Evolutionary conservation across 2,329 filamentous ascomycete genomes (phyloP), one percentile per base, ranked within the genome.

Genomic region (Conoideocrella luteorostrata): DNA sequence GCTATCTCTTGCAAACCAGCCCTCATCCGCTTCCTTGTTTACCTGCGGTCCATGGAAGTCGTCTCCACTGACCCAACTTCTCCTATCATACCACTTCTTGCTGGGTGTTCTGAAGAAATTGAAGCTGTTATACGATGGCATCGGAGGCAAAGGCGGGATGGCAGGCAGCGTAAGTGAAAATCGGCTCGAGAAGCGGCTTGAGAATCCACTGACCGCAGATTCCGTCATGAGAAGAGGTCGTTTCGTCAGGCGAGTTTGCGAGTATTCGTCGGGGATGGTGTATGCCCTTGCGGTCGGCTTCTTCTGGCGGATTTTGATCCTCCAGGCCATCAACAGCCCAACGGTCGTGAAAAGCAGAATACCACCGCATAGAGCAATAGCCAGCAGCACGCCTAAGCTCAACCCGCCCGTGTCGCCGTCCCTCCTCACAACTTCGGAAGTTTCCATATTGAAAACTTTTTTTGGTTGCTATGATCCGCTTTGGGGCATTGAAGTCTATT

Each of bases 341-440:
- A 75, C 45, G 7, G 52, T 57, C 2, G 65, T 57, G 52, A 73
- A 71, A 12, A 77, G 46, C 6, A 74, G 42, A 2, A 71, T 52
- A 13, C 69, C 68, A n/a, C 72, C 72, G 24, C 66, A 66, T 21
- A 79, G 50, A 11, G 68, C 67, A 43, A 78, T 70, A 43, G 64
- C 64, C 26, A 76, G 59, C 13, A 71, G 48, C 56, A 61, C 64
- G n/a, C 62, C 62, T 11, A 69, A 45, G 7, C 59, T 57, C 28
- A 67, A 49, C 7, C 54, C 54, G 10, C 49, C 42, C 6, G 33
- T 10, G 7, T 23, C 38, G 17, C 20, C 45, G 29, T 41, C 40
- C 13, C 39, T 28, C 34, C n/a, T 44, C 20, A 32, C 43, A 35
- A 22, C 34, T 43, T 13, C 40, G n/a, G 21, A 21, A 21, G 18